Evolutionary conservation across 495 filamentous ascomycete species (phyloP).

Genomic region (Pseudomonodictys pantanalensis): DNA sequence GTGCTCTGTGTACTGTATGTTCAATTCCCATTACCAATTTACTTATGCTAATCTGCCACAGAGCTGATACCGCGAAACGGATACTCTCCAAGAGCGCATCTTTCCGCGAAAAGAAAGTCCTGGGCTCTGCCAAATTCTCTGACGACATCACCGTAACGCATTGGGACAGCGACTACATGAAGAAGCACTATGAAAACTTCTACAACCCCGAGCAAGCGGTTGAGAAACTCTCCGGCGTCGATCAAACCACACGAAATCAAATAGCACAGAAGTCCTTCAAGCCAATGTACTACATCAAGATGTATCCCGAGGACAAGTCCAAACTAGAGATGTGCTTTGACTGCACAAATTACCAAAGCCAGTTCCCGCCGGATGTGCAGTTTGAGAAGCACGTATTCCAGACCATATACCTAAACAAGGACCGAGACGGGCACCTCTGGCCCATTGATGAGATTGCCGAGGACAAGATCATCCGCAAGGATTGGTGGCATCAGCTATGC

Average conservation of each 20-base stretch:
- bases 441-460: conserved; percentile 67
- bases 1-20: conserved; percentile 63
- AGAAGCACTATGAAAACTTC: conserved; percentile 69
- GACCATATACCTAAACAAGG: conserved; percentile 76
- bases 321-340: conserved; percentile 89
- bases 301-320: conserved; percentile 57
- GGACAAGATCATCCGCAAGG: conserved; percentile 64
- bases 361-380: conserved; percentile 60
- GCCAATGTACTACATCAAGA: conserved; percentile 82
- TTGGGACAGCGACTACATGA: conserved; percentile 71
- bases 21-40: background rate
- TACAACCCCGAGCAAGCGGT: conserved; percentile 52
- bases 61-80: conserved; percentile 67
- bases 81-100: conserved; percentile 62
- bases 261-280: conserved; percentile 59
- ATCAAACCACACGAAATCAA: conserved; percentile 48
- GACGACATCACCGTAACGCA: conserved; percentile 86
- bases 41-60: conserved; percentile 24
- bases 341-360: conserved; percentile 79
- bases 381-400: conserved; percentile 72
- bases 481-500: conserved; percentile 87
- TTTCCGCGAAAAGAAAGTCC: conserved; percentile 62
- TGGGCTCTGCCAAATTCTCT: conserved; percentile 72
- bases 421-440: conserved; percentile 61
- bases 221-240: conserved; percentile 46